Evolutionary conservation across 139 green algal genomes (phyloP).

Genomic region (Mesotaenium endlicherianum): DNA sequence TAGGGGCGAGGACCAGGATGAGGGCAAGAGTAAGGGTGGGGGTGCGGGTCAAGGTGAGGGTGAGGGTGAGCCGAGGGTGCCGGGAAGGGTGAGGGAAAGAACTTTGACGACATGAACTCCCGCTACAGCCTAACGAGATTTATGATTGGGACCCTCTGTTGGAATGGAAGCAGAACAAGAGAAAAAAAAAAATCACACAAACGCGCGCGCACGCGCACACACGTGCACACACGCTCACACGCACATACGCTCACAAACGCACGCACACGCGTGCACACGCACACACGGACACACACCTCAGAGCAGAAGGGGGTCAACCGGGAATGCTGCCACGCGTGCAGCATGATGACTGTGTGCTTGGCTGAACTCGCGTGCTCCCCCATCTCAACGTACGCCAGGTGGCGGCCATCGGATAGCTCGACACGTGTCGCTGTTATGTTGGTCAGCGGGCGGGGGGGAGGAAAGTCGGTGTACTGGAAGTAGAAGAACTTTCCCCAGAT

Average conservation of each 20-base stretch:
- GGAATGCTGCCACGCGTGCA: slow-evolving; percentile 10
- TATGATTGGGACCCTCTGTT: too few species aligned
- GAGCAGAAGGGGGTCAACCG: not conserved
- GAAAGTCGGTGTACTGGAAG: not conserved
- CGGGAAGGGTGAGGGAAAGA: too few species aligned
- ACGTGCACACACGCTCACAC: too few species aligned
- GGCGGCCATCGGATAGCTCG: slow-evolving; percentile 34
- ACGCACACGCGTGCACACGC: not conserved
- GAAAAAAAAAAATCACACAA: too few species aligned
- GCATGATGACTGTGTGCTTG: slow-evolving; percentile 26
- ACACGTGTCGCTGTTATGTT: slow-evolving; percentile 34
- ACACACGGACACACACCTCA: not conserved
- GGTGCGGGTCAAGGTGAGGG: too few species aligned
- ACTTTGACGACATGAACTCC: too few species aligned
- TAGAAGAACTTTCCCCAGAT: not conserved
- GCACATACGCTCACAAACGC: not conserved
- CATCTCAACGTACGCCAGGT: slow-evolving; percentile 42
- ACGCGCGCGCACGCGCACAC: not conserved
- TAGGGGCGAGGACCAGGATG: too few species aligned
- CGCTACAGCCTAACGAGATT: too few species aligned
- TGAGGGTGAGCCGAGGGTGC: too few species aligned
- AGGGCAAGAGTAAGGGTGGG: too few species aligned
- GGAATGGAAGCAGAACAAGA: too few species aligned
- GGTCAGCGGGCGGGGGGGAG: not conserved
- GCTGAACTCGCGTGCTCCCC: slow-evolving; percentile 7